phyloP scores from a whole-genome alignment of 495 filamentous ascomycete genomes.

The Corynascus novoguineensis region DNA sequence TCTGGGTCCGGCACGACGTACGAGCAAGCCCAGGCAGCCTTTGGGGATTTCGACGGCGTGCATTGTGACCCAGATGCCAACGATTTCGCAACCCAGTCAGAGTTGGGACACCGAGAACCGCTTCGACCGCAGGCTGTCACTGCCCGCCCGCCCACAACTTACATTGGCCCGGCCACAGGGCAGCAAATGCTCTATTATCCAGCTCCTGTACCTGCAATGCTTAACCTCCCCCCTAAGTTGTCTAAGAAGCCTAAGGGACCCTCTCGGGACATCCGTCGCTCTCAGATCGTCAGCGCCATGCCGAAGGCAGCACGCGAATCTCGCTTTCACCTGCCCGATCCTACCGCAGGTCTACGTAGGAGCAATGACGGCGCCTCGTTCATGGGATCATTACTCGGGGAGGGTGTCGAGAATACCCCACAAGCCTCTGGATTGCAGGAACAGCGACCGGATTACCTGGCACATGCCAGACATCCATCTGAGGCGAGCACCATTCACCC shows the following conservation, averaged over 20 bases:
- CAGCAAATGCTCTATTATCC: conserved; percentile 92
- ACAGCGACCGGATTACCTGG: background rate
- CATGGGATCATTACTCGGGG: conserved; percentile 20
- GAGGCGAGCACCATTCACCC: conserved; percentile 31
- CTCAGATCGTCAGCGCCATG: conserved; percentile 53
- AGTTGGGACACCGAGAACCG: conserved; percentile 10
- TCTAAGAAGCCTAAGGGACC: conserved; percentile 62
- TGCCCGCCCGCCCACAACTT: conserved; percentile 48
- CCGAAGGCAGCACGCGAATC: conserved; percentile 29
- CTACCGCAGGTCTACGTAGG: conserved; percentile 24
- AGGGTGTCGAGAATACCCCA: background rate
- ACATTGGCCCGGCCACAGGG: conserved; percentile 57
- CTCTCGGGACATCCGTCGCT: conserved; percentile 60
- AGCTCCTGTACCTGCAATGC: conserved; percentile 85
- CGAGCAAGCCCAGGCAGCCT: conserved; percentile 64
- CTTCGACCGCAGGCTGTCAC: conserved; percentile 22
- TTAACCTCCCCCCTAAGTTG: conserved; percentile 84
- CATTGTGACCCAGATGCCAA: conserved; percentile 60
- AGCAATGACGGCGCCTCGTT: conserved; percentile 18
- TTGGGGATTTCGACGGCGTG: conserved; percentile 90
- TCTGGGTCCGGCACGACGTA: conserved; percentile 63
- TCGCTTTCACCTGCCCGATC: conserved; percentile 46
- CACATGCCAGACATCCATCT: conserved; percentile 25
- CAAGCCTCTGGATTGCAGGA: conserved; percentile 9
- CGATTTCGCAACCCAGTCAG: conserved; percentile 25